Conservation (phyloP, 345 rosid species). For the Crucihimalaya himalaica region DNA sequence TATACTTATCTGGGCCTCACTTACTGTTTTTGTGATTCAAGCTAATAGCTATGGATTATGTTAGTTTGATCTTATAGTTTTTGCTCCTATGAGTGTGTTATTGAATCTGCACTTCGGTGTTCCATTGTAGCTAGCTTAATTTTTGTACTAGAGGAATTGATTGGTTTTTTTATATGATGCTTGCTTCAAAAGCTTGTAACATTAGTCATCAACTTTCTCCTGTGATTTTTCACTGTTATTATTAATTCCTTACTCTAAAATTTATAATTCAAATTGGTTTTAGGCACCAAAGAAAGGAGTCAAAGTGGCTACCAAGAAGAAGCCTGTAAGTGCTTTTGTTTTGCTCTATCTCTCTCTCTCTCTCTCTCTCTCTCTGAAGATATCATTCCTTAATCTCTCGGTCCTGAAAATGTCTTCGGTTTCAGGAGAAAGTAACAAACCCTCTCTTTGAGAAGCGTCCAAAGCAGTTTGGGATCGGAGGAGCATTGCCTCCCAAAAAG, state of each 20-base stretch:
- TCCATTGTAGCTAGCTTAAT: neutral
- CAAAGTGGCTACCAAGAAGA: slow-evolving; percentile 31
- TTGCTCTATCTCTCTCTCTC: neutral
- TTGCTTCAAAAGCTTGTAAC: neutral
- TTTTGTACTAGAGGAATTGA: neutral
- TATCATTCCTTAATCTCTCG: neutral
- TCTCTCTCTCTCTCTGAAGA: neutral
- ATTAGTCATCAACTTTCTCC: neutral
- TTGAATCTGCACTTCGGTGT: neutral
- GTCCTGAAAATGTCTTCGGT: neutral
- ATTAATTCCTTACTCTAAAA: neutral
- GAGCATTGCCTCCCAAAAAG: slow-evolving; percentile 81
- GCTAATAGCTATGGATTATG: neutral
- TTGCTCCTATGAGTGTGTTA: neutral
- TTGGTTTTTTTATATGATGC: no score
- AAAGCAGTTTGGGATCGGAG: slow-evolving; percentile 81
- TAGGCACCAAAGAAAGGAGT: slow-evolving; percentile 42
- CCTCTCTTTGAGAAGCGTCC: slow-evolving; percentile 75
- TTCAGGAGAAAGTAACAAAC: slow-evolving; percentile 63
- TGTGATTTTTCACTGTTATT: neutral
- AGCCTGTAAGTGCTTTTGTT: slow-evolving; percentile 18
- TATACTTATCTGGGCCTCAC: no score
- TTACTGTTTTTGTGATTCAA: neutral
- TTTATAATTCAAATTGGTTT: neutral
- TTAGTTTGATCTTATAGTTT: neutral